phyloP scores from a whole-genome alignment of 106 monocot genomes.

The Agapanthus africanus region DNA sequence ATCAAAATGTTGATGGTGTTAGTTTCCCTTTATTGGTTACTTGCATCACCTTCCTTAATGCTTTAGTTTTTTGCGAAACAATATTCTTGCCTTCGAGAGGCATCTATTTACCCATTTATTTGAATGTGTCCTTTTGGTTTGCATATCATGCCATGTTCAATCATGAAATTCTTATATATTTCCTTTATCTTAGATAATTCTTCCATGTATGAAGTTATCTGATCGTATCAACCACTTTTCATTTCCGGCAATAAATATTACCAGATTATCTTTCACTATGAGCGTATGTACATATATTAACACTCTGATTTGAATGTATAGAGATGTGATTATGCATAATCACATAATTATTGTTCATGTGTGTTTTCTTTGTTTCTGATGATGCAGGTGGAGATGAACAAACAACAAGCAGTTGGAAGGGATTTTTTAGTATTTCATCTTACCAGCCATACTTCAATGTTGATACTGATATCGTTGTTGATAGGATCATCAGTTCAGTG shows the following conservation, averaged over 20 bases:
- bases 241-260: too few species aligned
- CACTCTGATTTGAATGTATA: too few species aligned
- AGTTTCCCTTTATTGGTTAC: background rate
- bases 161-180: background rate
- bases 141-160: background rate
- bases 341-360: constrained; percentile 1
- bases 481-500: constrained; percentile 68
- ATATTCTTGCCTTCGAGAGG: background rate
- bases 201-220: too few species aligned
- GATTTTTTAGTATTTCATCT: constrained; percentile 81
- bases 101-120: background rate
- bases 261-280: too few species aligned
- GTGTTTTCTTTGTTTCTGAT: constrained; percentile 2
- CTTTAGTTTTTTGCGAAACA: background rate
- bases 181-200: background rate
- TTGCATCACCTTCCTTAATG: background rate
- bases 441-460: constrained; percentile 88
- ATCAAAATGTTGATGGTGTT: constrained; percentile 2
- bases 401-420: constrained; percentile 51
- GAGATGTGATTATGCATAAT: too few species aligned
- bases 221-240: too few species aligned
- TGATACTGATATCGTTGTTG: constrained; percentile 85
- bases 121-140: background rate
- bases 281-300: too few species aligned
- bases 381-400: constrained; percentile 51